Conservation (phyloP, 805 yeast species). For the Starmerella bacillaris region DNA sequence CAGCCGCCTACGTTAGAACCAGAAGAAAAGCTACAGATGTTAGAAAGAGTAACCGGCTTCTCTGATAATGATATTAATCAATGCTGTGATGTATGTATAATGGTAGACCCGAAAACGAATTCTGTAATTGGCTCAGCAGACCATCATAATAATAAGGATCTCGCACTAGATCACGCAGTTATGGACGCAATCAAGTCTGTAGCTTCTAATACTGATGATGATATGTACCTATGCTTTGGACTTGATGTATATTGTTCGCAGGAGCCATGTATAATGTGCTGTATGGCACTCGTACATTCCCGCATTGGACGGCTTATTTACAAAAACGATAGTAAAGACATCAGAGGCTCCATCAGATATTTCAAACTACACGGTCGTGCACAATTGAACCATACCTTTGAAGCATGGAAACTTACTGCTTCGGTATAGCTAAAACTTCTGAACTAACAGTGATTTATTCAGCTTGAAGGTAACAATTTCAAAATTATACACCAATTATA, state of each 20-base stretch:
- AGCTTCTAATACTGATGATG: constrained; percentile 28
- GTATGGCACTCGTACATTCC: constrained; percentile 90
- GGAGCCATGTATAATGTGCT: constrained; percentile 93
- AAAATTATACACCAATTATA: neutral
- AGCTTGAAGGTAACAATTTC: neutral
- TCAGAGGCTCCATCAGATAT: constrained; percentile 39
- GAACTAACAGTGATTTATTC: neutral
- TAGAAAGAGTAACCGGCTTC: constrained; percentile 7
- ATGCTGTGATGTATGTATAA: constrained; percentile 30
- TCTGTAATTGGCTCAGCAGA: constrained; percentile 23
- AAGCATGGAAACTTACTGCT: constrained; percentile 36
- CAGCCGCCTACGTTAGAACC: constrained; percentile 29
- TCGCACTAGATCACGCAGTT: constrained; percentile 55
- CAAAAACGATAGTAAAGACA: constrained; percentile 31
- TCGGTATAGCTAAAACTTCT: too few species aligned
- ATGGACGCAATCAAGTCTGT: constrained; percentile 53
- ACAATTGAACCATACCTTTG: constrained; percentile 72
- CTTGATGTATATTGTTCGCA: constrained; percentile 73
- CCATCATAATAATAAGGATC: too few species aligned
- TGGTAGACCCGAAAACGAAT: constrained; percentile 40
- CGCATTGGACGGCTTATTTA: constrained; percentile 50
- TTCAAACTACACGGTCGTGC: constrained; percentile 60
- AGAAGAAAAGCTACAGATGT: constrained; percentile 29
- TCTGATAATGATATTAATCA: neutral
- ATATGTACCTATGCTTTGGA: constrained; percentile 51